Percentiles rank a stretch among this genome's conserved stretches.
phyloP scores from a whole-genome alignment of 179 eudicot species.

The Carnegiea gigantea region DNA sequence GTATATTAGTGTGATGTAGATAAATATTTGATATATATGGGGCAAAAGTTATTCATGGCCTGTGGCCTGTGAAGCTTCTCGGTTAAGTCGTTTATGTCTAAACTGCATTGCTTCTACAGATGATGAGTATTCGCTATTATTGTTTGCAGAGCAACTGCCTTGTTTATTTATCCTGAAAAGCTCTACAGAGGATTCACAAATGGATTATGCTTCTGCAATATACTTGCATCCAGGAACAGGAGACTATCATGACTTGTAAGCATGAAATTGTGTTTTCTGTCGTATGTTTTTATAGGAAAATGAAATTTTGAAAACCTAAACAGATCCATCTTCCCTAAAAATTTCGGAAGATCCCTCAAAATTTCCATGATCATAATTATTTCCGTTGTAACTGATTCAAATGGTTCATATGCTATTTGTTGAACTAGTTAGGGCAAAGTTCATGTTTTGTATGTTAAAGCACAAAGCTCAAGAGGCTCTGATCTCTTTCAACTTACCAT shows the following conservation, averaged over 20 bases:
- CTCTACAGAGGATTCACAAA: slow-evolving; percentile 47
- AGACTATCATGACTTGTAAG: slow-evolving; percentile 83
- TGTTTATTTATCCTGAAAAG: slow-evolving; percentile 67
- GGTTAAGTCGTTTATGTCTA: not conserved
- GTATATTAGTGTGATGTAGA: not conserved
- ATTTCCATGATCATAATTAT: not conserved
- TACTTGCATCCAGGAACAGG: slow-evolving; percentile 73
- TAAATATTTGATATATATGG: not conserved
- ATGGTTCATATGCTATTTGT: not conserved
- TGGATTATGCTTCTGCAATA: slow-evolving; percentile 50
- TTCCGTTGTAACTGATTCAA: not conserved
- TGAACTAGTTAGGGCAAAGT: no score
- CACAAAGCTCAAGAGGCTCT: no score
- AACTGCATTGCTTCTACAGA: slow-evolving; percentile 3
- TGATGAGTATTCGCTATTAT: not conserved
- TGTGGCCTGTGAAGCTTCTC: not conserved
- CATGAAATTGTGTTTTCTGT: slow-evolving; percentile 3
- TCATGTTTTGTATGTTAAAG: not conserved
- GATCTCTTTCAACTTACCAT: not conserved
- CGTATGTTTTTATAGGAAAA: not conserved
- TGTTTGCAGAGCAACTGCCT: slow-evolving; percentile 48
- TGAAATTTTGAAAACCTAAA: not conserved
- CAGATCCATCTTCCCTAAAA: not conserved
- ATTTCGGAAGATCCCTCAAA: not conserved
- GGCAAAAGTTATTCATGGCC: not conserved